Evolutionary conservation across 1,284 basidiomycete species (phyloP), one percentile per base, ranked within the genome.

Genomic region (Golubevia pallescens): DNA sequence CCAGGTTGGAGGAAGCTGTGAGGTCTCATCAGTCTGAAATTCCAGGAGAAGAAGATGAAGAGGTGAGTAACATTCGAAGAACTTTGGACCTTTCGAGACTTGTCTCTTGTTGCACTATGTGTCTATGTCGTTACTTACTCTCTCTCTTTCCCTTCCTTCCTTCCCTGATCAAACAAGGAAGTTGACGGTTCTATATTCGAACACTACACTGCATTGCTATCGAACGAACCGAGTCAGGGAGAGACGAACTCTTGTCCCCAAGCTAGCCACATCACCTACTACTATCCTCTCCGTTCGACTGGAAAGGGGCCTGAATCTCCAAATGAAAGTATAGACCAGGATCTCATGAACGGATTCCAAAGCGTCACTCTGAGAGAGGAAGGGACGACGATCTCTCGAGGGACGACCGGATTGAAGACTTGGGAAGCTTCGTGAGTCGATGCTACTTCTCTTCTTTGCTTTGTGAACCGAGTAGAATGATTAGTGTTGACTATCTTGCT

Each of bases 331-430:
- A 13, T 23, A 13, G 38, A 59, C 1, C 57, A 23, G 2, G 62
- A 68, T 23, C 53, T 71, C 56, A 63, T 68, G 10, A 14, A 42
- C 13, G 60, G 62, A n/a, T 67, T 58, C 24, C 55, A 57, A 32
- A 54, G 48, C 16, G 64, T 71, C 8, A 71, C 69, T 14, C 60
- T 74, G 55, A 56, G 68, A 1, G 72, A 76, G 56, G 68, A 69
- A 20, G 72, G 72, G 4, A 70, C 63, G 16, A 68, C 68, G 13
- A 74, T 74, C 19, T 71, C 69, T 1, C 67, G 66, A 16, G 74
- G 72, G 14, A 76, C 74, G 13, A 74, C 71, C 1, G 74, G 74
- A 1, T 56, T 76, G 5, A 62, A 62, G 34, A 74, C 74, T 14
- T 76, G 74, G 74, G 74, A 76, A 54, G 74, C 74, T 48, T 13